phyloP scores from a whole-genome alignment of 1,284 basidiomycete species.

The Blastosporella zonata region DNA sequence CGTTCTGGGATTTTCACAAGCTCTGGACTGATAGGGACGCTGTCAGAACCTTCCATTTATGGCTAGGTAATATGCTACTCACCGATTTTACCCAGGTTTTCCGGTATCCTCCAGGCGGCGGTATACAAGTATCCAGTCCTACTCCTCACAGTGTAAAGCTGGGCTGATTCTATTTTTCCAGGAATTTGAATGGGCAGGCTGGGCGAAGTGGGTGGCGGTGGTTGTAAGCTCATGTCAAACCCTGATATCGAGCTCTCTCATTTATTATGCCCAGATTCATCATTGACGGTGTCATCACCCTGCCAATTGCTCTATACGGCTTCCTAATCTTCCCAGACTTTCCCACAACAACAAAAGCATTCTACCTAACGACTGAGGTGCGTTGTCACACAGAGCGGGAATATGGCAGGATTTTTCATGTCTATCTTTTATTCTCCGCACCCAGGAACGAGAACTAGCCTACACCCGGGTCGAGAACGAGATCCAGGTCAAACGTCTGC shows the following conservation, averaged over 20 bases:
- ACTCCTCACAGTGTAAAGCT: background rate
- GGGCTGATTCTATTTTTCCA: conserved; percentile 23
- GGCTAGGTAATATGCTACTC: conserved; percentile 2
- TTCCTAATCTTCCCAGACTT: conserved; percentile 73
- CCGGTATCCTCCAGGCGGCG: conserved; percentile 66
- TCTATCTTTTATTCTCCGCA: background rate
- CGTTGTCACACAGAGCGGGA: conserved; percentile 14
- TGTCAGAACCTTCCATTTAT: conserved; percentile 37
- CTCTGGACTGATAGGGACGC: conserved; percentile 61
- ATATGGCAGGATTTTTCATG: conserved; percentile 10
- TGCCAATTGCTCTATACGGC: conserved; percentile 72
- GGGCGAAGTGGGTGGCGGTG: conserved; percentile 71
- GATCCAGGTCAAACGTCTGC: conserved; percentile 35
- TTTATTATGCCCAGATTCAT: conserved; percentile 47
- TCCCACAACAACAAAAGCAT: conserved; percentile 61
- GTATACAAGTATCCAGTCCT: conserved; percentile 49
- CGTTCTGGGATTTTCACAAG: conserved; percentile 71
- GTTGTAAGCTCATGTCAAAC: conserved; percentile 43
- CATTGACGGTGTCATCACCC: conserved; percentile 70
- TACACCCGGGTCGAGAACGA: conserved; percentile 44
- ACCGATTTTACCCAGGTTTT: conserved; percentile 52
- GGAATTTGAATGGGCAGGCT: conserved; percentile 55
- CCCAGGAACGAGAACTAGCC: conserved; percentile 55
- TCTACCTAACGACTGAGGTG: conserved; percentile 62
- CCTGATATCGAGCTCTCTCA: background rate